These are phyloP conservation scores for Crucibulum laeve DNA, from an alignment of 768 basidiomycete species.

Conservation along the genomic window DNA sequence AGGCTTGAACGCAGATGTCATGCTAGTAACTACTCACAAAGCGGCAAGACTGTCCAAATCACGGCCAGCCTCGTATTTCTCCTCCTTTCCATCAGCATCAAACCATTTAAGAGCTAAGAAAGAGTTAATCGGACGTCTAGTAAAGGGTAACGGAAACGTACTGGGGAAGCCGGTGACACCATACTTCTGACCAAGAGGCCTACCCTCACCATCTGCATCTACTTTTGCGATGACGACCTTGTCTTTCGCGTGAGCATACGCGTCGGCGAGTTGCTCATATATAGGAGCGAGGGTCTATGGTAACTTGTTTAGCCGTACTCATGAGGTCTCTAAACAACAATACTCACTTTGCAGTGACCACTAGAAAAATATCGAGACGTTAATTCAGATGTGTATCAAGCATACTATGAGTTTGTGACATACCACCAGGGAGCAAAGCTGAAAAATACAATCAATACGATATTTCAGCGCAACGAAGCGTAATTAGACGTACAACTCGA, in stretches of 20 bases:
- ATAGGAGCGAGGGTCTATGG: conserved; percentile 80
- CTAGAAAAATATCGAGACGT: conserved; percentile 25
- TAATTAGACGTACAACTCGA: conserved; percentile 74
- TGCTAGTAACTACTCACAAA: conserved; percentile 50
- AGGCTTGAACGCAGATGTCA: background rate
- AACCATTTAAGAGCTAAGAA: conserved; percentile 88
- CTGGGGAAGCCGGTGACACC: conserved; percentile 86
- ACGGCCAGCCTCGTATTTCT: conserved; percentile 72
- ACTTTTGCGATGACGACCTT: conserved; percentile 89
- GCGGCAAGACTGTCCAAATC: conserved; percentile 72
- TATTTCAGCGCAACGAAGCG: background rate
- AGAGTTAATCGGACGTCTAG: conserved; percentile 7
- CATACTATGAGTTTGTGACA: conserved; percentile 14
- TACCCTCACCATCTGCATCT: conserved; percentile 87
- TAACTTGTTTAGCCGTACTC: background rate
- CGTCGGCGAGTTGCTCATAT: conserved; percentile 88
- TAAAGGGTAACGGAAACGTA: conserved; percentile 32
- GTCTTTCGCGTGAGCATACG: conserved; percentile 73
- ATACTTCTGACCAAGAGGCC: conserved; percentile 69
- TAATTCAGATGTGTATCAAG: background rate
- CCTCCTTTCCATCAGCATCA: conserved; percentile 56
- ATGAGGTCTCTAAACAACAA: background rate
- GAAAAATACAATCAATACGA: background rate
- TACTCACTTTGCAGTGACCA: conserved; percentile 80
- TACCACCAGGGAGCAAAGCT: conserved; percentile 92